These are phyloP conservation scores for Excoecaria cochinchinensis DNA, from an alignment of 345 rosid genomes.

Conservation along the genomic window DNA sequence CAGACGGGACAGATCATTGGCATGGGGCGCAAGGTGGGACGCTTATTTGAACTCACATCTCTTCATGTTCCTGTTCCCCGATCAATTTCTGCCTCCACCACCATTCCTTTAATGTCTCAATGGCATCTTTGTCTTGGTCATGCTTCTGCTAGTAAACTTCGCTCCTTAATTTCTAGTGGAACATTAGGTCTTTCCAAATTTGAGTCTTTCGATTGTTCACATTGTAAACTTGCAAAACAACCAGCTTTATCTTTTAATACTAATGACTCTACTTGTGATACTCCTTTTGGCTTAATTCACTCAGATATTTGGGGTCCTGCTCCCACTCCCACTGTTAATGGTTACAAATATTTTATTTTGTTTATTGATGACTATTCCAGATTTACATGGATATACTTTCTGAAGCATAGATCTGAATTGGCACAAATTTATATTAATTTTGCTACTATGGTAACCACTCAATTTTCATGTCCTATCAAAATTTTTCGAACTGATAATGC, in stretches of 20 bases:
- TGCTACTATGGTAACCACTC: not conserved
- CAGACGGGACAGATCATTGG: conserved; percentile 11
- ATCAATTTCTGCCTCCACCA: not conserved
- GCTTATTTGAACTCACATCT: not conserved
- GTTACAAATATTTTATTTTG: too few species aligned
- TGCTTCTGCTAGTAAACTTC: too few species aligned
- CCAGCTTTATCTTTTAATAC: too few species aligned
- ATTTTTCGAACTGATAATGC: not conserved
- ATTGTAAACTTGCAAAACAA: too few species aligned
- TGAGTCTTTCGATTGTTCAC: too few species aligned
- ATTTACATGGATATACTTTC: too few species aligned
- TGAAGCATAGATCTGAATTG: not conserved
- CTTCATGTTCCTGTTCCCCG: not conserved
- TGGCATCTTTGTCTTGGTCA: not conserved
- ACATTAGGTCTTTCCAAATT: too few species aligned
- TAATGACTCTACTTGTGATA: too few species aligned
- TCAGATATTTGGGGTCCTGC: too few species aligned
- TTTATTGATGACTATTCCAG: not conserved
- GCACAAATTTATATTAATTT: not conserved
- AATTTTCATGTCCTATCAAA: not conserved
- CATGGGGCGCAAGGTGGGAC: not conserved
- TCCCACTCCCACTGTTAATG: too few species aligned
- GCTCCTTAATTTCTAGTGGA: too few species aligned
- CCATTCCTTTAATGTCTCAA: not conserved
- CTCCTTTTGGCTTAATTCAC: too few species aligned